Evolutionary conservation across 2,329 filamentous ascomycete species (phyloP), one percentile per base, ranked within the genome.

Genomic region (Aspergillus fischeri): DNA sequence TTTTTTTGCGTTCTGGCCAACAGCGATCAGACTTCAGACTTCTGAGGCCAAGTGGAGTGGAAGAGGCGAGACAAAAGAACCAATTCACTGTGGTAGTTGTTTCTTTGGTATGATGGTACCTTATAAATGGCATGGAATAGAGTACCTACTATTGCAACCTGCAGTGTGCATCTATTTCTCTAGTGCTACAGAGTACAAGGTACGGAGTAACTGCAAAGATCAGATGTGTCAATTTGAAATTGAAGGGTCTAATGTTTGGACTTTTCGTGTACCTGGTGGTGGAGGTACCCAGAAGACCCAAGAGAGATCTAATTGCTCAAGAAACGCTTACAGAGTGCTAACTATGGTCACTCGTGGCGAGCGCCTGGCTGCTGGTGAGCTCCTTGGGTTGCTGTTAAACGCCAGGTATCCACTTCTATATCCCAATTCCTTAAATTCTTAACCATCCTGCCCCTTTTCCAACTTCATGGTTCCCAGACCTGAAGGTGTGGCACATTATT

Each of bases 341-440:
- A 32, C 4, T 35, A 35, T 35, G 32, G 41, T 41, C 49, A 61
- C 60, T 62, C 55, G 55, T 62, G 55, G 55, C 58, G 54, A 61
- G 20, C 38, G 35, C 50, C 32, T 38, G 32, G 32, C 14, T 38
- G 32, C 5, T 55, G 52, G 51, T 51, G 52, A 57, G 42, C 32
- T 38, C 7, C n/a, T 17, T 38, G 32, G 38, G 29, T 60, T 57
- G 52, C 52, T 59, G 60, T 60, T 56, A 59, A 56, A 62, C 56
- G 49, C 61, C 58, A 59, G 49, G 54, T 57, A 48, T 45, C 58
- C 61, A 60, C 58, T 55, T 55, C 60, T 59, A 49, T 42, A 44
- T 56, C 29, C 52, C 47, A 7, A 32, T 35, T 35, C 32, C 32
- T 6, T 35, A 35, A 6, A 35, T 35, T 35, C 32, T 35, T 38